phyloP scores from a whole-genome alignment of 2,329 filamentous ascomycete species.

The Rutstroemia sp. region DNA sequence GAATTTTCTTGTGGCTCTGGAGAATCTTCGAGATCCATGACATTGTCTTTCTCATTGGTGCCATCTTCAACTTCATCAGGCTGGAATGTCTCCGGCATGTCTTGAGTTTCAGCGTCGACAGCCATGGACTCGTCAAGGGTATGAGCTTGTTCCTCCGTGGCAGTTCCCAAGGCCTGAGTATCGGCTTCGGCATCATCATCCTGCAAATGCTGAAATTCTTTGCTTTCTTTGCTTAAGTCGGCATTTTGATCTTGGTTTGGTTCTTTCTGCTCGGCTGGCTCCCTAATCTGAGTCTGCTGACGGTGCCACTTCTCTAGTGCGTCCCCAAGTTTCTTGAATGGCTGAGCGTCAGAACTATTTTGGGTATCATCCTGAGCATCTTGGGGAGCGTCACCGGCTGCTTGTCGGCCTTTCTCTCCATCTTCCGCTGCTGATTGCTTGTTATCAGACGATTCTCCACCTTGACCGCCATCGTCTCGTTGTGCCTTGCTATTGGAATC shows the following conservation, averaged over 20 bases:
- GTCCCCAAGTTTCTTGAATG: constrained; percentile 93
- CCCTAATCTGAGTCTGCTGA: constrained; percentile 71
- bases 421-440: constrained; percentile 58
- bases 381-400: constrained; percentile 34
- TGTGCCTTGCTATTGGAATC: constrained; percentile 54
- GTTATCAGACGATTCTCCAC: constrained; percentile 56
- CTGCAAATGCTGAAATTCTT: constrained; percentile 90
- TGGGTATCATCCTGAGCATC: constrained; percentile 31
- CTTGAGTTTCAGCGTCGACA: constrained; percentile 60
- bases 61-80: constrained; percentile 36
- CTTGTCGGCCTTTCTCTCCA: constrained; percentile 43
- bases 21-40: constrained; percentile 34
- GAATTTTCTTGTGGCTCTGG: constrained; percentile 36
- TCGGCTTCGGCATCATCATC: constrained; percentile 78
- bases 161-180: constrained; percentile 83
- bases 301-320: constrained; percentile 89
- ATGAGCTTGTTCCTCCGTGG: constrained; percentile 78
- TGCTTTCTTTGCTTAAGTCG: constrained; percentile 58
- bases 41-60: constrained; percentile 38
- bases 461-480: constrained; percentile 58
- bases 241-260: constrained; percentile 26
- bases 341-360: constrained; percentile 47
- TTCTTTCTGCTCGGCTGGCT: constrained; percentile 44
- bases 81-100: constrained; percentile 47
- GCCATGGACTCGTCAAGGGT: constrained; percentile 85